These are phyloP conservation scores for Coemansia aciculifera DNA, from an alignment of 192 early-diverging fungal genomes.

Conservation along the genomic window DNA sequence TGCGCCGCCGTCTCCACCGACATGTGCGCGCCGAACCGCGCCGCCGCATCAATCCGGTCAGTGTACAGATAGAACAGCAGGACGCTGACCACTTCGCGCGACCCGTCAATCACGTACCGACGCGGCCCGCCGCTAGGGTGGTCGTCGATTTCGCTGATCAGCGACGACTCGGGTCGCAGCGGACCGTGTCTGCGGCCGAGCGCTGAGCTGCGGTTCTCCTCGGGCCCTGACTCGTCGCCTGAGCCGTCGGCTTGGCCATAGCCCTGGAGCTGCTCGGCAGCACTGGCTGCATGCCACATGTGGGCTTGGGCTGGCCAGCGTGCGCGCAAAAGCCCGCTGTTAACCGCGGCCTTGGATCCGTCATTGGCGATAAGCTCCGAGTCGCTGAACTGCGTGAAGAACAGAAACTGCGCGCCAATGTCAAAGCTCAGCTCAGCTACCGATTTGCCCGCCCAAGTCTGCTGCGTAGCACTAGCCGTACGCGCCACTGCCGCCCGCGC, in stretches of 20 bases:
- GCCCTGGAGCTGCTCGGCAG: neutral
- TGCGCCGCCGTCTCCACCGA: neutral
- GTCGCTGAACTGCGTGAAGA: conserved; percentile 48
- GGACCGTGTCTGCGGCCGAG: neutral
- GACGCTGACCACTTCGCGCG: conserved; percentile 60
- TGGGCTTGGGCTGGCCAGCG: conserved; percentile 52
- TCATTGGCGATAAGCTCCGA: conserved; percentile 36
- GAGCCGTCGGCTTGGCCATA: neutral
- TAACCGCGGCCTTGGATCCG: conserved; percentile 30
- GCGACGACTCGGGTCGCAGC: conserved; percentile 39
- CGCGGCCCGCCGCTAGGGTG: neutral
- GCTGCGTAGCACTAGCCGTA: conserved; percentile 10
- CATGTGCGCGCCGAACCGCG: conserved; percentile 58
- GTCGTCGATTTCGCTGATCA: conserved; percentile 26
- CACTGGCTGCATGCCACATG: conserved; percentile 31
- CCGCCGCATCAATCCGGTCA: conserved; percentile 61
- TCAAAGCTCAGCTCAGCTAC: conserved; percentile 30
- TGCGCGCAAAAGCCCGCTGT: conserved; percentile 48
- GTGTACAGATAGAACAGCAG: conserved; percentile 71
- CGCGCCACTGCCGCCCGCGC: conserved; percentile 25
- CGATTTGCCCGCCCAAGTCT: neutral
- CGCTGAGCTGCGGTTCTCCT: neutral
- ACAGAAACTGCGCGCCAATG: conserved; percentile 47
- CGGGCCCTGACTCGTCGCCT: conserved; percentile 1
- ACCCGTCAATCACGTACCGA: conserved; percentile 23